Evolutionary conservation across 177 flowering plant species (phyloP), one percentile per base, ranked within the genome.

Genomic region (Telopea speciosissima): DNA sequence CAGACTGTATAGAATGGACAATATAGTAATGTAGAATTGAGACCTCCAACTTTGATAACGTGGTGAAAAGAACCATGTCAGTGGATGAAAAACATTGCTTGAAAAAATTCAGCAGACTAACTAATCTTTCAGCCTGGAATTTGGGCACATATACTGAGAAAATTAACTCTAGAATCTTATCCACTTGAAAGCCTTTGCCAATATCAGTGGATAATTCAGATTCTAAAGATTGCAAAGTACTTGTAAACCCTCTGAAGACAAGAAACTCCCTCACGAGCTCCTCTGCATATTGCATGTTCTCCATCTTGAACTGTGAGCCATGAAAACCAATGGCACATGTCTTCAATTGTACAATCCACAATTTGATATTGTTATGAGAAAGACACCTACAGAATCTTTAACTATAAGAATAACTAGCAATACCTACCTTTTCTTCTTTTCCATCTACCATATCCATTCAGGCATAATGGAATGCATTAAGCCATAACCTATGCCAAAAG

Each of bases 211-310:
- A 65, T 62, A 94, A 73, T 70, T 94, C 98, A 45, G 78, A 72
- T 74, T 91, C 97, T 67, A 82, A 90, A 63, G 84, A 78, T 73
- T 90, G 95, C 33, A 94, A 77, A 28, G 96, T 89, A 73, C 74
- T 81, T 42, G 94, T 90, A 72, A 94, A 94, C 64, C 98, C 97
- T 68, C 98, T 81, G 71, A 91, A 94, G 31, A 92, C 84, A 72
- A 94, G 89, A 81, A 87, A 94, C 78, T 94, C 97, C 78, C 88
- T 80, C 73, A 94, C 90, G 11, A 94, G 86, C 83, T 94, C 98
- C 78, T 90, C 96, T 2, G 95, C 98, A 74, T 84, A 90, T 54
- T 83, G 85, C 85, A 94, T 87, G 67, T 91, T 90, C 82, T 89
- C 97, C 98, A 94, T 92, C 68, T 68, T 78, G 26, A 12, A 10